Conservation (phyloP, 164 flowering plant species). For the Stephania cephalantha region DNA sequence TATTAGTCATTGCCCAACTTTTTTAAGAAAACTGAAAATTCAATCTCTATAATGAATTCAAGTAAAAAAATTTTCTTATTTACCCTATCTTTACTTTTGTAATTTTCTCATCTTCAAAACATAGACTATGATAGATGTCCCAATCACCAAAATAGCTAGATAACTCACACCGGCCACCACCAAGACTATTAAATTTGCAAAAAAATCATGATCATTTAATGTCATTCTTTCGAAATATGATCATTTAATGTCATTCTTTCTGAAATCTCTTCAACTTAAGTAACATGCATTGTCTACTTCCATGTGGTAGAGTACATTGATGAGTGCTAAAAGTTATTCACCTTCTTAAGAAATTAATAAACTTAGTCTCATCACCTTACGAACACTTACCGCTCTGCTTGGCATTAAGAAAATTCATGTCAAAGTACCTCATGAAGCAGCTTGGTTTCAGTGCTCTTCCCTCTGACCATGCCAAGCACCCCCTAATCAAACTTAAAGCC, state of each 20-base stretch:
- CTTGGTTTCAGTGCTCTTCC: conserved; percentile 83
- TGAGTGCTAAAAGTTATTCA: neutral
- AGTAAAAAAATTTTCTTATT: neutral
- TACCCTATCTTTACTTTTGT: conserved; percentile 70
- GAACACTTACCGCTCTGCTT: conserved; percentile 26
- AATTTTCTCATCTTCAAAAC: conserved; percentile 53
- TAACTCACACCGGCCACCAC: conserved; percentile 56
- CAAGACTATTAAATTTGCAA: conserved; percentile 42
- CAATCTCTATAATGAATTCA: too few species aligned
- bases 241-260: neutral
- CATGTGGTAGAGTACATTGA: neutral
- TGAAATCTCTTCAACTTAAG: neutral
- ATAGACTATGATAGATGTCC: conserved; percentile 37
- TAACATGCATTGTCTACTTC: neutral
- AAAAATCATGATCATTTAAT: too few species aligned
- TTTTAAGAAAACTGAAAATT: too few species aligned
- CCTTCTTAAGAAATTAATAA: neutral
- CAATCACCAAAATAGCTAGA: conserved; percentile 39
- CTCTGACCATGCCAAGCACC: conserved; percentile 79
- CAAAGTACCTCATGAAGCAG: conserved; percentile 87
- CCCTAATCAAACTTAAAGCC: conserved; percentile 46
- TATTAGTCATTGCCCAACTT: neutral
- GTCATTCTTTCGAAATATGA: too few species aligned
- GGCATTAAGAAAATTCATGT: conserved; percentile 60
- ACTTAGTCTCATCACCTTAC: conserved; percentile 34